Percentiles rank a stretch among this genome's conserved stretches.
These are phyloP conservation scores for Capsicum chinense DNA, from an alignment of 257 asterid genomes.

Conservation along the genomic window DNA sequence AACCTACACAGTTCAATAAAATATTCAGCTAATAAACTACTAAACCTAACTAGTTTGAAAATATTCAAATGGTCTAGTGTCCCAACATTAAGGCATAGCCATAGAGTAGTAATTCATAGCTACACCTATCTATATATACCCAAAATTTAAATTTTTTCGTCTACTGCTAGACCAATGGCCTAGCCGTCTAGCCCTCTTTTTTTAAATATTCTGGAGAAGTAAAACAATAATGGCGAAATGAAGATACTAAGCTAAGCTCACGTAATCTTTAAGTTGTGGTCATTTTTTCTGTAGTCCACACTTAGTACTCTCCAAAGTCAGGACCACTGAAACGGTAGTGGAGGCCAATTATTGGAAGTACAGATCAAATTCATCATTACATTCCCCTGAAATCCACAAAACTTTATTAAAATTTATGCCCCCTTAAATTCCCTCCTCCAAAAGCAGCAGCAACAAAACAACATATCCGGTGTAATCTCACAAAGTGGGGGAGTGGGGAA, in stretches of 20 bases:
- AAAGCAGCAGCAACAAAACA: background rate
- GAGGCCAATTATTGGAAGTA: background rate
- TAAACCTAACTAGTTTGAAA: conserved; percentile 28
- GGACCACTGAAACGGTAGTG: conserved; percentile 14
- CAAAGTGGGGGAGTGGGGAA: too few relatives aligned
- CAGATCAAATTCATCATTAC: background rate
- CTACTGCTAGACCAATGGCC: background rate
- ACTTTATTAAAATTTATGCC: background rate
- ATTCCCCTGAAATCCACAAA: conserved; percentile 3
- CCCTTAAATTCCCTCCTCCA: background rate
- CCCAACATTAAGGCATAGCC: background rate
- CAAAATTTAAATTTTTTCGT: background rate
- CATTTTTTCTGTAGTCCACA: background rate
- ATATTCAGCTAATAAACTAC: background rate
- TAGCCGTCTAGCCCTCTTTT: background rate
- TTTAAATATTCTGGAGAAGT: background rate
- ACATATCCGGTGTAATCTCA: too few relatives aligned
- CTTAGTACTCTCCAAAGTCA: background rate
- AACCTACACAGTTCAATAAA: background rate
- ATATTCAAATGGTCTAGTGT: background rate
- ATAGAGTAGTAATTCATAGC: background rate
- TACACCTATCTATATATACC: background rate
- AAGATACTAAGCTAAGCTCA: background rate
- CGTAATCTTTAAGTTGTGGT: background rate
- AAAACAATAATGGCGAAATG: background rate